phyloP scores from a whole-genome alignment of 2,329 filamentous ascomycete genomes.

The Botryosphaeria dothidea region DNA sequence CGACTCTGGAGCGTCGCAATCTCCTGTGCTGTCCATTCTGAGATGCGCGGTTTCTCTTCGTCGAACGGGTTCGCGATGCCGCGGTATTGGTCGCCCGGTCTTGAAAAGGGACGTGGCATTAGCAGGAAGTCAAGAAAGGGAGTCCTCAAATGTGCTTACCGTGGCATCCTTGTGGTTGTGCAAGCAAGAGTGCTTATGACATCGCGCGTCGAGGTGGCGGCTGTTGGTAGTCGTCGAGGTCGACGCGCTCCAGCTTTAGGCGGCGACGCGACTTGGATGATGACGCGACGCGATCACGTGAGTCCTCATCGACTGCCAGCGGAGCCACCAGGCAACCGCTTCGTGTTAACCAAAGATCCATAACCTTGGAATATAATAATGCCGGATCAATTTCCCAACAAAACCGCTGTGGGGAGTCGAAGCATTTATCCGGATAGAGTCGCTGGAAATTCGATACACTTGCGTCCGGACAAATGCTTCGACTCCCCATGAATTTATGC shows the following conservation, averaged over 20 bases:
- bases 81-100: conserved; percentile 40
- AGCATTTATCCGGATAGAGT: too few relatives aligned
- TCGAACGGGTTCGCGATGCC: conserved; percentile 74
- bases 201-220: conserved; percentile 8
- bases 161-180: conserved; percentile 10
- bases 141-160: not conserved
- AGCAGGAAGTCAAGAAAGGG: conserved; percentile 19
- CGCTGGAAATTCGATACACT: too few relatives aligned
- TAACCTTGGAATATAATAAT: too few relatives aligned
- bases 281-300: conserved; percentile 1
- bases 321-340: not conserved
- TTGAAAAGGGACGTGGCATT: conserved; percentile 23
- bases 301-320: not conserved
- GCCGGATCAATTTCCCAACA: too few relatives aligned
- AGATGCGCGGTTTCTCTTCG: conserved; percentile 69
- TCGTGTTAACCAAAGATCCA: not conserved
- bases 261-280: not conserved
- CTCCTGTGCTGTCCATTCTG: conserved; percentile 83
- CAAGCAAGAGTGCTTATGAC: not conserved
- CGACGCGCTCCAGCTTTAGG: not conserved
- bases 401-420: too few relatives aligned
- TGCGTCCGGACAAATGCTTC: too few relatives aligned
- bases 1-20: conserved; percentile 84
- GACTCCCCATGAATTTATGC: too few relatives aligned
- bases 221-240: not conserved